Evolutionary conservation across 768 basidiomycete species (phyloP), one percentile per base, ranked within the genome.

Genomic region (Psilocybe subaeruginosa): DNA sequence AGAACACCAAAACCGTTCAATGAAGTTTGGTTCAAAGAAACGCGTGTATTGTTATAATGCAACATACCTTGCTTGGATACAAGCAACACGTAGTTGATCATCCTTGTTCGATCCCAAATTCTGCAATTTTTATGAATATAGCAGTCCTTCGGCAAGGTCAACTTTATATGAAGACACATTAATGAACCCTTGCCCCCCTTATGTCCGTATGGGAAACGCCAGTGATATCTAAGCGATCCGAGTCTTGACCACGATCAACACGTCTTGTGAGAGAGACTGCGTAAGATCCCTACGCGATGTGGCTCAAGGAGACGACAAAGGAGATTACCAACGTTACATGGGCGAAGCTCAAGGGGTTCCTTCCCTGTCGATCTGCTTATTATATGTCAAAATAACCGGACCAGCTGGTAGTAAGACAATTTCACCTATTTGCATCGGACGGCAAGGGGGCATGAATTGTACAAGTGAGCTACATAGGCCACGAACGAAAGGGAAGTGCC

Each of bases 31-130:
- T 23, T 23, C 23, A 23, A 23, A 23, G 17, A 27, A 57, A 37
- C 4, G 17, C 33, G 8, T n/a, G 30, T 14, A 27, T 29, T 39
- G 30, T 23, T 19, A n/a, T 51, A 33, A 30, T 30, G 8, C 14
- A 61, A 74, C 79, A 65, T 66, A 75, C 91, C 96, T 88, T 98
- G 96, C 59, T 95, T 86, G 43, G 95, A 97, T 54, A 98, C 86
- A 29, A 99, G 88, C 53, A 99, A 85, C 67, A 99, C 85, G 81
- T 97, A 98, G 80, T 90, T 92, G 77, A 97, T 91, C 90, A 93
- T 92, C n/a, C 14, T 48, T 43, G n/a, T 23, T 23, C 29, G 12
- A 9, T 14, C 27, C 17, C 48, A 11, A 4, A 51, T 29, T 31
- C 27, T 16, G n/a, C 30, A 16, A 27, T 51, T 3, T 27, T 51